phyloP scores from a whole-genome alignment of 1,284 basidiomycete species.

The Papiliotrema flavescens region DNA sequence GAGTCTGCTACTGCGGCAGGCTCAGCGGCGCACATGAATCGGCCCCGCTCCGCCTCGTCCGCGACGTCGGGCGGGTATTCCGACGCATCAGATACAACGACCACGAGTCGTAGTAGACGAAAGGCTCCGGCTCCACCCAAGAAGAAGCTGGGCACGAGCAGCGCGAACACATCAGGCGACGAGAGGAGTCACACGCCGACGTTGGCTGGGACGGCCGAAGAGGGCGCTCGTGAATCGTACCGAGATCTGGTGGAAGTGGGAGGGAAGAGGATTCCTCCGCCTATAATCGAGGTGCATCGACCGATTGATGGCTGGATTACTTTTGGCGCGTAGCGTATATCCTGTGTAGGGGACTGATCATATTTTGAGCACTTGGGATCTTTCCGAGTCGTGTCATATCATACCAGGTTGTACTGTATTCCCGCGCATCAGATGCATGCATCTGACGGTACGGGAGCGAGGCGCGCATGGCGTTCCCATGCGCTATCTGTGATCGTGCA shows the following conservation, averaged over 20 bases:
- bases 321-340: conserved; percentile 12
- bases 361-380: too few species aligned
- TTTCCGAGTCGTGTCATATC: too few species aligned
- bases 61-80: conserved; percentile 7
- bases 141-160: conserved; percentile 15
- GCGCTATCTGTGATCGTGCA: too few species aligned
- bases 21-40: conserved; percentile 6
- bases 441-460: too few species aligned
- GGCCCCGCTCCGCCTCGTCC: conserved; percentile 15
- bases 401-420: too few species aligned
- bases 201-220: background rate
- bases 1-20: conserved; percentile 18
- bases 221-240: background rate
- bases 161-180: conserved; percentile 1
- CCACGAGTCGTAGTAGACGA: conserved; percentile 15
- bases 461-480: too few species aligned
- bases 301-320: conserved; percentile 31
- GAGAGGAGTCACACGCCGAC: conserved; percentile 1
- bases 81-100: conserved; percentile 2
- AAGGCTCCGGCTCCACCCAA: conserved; percentile 37
- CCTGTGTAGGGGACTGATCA: too few species aligned
- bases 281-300: conserved; percentile 34
- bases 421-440: too few species aligned
- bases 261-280: conserved; percentile 31
- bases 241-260: conserved; percentile 28